phyloP scores from a whole-genome alignment of 495 filamentous ascomycete species.

The Penicillium cinerascens region DNA sequence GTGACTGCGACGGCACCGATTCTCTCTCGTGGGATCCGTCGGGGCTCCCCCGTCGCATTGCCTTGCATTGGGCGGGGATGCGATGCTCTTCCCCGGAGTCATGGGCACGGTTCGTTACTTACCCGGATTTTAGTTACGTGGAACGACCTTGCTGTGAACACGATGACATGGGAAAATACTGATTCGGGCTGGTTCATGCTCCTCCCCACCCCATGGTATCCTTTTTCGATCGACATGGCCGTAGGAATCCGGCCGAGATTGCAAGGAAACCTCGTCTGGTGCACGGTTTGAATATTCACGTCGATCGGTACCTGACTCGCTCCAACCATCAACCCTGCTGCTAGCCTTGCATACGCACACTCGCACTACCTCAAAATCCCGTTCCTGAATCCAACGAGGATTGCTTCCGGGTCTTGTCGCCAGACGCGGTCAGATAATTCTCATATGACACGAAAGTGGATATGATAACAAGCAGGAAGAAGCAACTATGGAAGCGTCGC shows the following conservation, averaged over 20 bases:
- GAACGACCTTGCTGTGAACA: too few relatives aligned
- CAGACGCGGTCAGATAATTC: neutral
- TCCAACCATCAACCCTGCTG: constrained; percentile 12
- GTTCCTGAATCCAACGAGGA: constrained; percentile 15
- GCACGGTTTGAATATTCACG: constrained; percentile 5
- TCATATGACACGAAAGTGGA: neutral
- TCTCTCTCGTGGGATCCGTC: constrained; percentile 23
- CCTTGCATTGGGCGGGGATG: constrained; percentile 25
- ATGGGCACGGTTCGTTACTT: neutral
- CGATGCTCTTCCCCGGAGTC: constrained; percentile 22
- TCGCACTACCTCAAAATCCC: constrained; percentile 6
- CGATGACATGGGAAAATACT: constrained; percentile 5
- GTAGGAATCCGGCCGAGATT: neutral
- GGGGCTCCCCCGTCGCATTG: constrained; percentile 25
- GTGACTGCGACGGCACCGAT: constrained; percentile 24
- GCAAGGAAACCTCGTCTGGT: neutral
- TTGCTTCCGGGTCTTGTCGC: neutral
- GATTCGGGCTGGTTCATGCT: constrained; percentile 13
- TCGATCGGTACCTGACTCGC: constrained; percentile 24
- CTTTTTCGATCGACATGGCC: constrained; percentile 1
- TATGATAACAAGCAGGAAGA: neutral
- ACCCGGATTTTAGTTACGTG: constrained; percentile 1
- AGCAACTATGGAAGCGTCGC: neutral
- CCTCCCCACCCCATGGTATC: neutral
- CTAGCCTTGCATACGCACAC: constrained; percentile 3